Evolutionary conservation across 129 eudicot species (phyloP), one percentile per base, ranked within the genome.

Genomic region (Flaveria brownii): DNA sequence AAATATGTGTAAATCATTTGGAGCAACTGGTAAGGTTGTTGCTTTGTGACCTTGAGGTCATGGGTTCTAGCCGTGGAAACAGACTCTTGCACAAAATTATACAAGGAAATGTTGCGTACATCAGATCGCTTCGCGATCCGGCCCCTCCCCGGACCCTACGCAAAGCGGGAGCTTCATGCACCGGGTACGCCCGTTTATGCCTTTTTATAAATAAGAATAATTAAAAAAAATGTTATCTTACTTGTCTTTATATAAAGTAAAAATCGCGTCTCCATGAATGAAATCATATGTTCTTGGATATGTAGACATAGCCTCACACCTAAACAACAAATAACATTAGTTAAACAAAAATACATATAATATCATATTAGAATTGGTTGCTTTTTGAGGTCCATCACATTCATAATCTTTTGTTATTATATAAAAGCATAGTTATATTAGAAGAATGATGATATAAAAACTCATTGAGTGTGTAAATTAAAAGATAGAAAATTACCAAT

Each of bases 291-390:
- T 93, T 80, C 98, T 85, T 46, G 98, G 98, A 66, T 93, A 93
- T 6, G 97, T 93, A 71, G 98, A 93, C 93, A 93, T 85, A 9
- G 98, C 97, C 70, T 93, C 98, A 5, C 98, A 90, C 98, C 98
- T 93, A 75, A 1, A 49, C 17, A 73, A 68, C 68, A 77, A 77
- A 60, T 45, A 33, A 41, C 22, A 15, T 0, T 50, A 17, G 36
- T 61, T 16, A 61, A 42, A 49, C 11, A 62, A 8, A 25, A 22
- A 59, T 22, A 23, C 26, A 5, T 25, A 59, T 45, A 1, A 9
- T 45, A 12, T 45, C 14, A 45, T 45, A 45, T 45, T 45, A 45
- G 49, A 45, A 2, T 45, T 45, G 3, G 12, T 8, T 45, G 13
- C 30, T 9, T 2, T 45, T 45, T 45, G 49, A 45, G 13, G 49